These are phyloP conservation scores for Jimgerdemannia flammicorona DNA, from an alignment of 192 early-diverging fungal genomes.

Conservation along the genomic window DNA sequence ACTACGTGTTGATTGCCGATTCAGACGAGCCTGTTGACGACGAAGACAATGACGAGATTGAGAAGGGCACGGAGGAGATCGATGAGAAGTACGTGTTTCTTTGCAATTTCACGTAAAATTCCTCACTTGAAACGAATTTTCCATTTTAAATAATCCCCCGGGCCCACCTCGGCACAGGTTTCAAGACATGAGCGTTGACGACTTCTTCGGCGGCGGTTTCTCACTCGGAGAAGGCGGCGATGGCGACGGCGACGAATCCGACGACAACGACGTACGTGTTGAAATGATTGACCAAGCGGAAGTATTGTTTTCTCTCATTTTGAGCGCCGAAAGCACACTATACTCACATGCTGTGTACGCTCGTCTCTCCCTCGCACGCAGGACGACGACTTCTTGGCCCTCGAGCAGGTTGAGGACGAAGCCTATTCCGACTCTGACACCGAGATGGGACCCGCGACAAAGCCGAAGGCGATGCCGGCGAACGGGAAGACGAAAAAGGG, in stretches of 20 bases:
- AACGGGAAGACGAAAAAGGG: conserved; percentile 9
- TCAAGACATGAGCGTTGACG: conserved; percentile 41
- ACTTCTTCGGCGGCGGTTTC: conserved; percentile 49
- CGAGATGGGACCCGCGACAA: neutral
- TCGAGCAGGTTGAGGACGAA: conserved; percentile 26
- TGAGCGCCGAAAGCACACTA: no score
- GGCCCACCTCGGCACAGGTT: conserved; percentile 8
- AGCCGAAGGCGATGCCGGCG: conserved; percentile 26
- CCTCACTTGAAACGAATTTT: neutral
- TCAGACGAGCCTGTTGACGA: neutral
- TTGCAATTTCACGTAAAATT: neutral
- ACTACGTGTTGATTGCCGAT: neutral
- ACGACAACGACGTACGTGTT: neutral
- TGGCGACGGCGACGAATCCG: conserved; percentile 33
- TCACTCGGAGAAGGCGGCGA: conserved; percentile 10
- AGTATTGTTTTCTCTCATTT: neutral
- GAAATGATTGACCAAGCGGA: neutral
- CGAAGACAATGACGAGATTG: neutral
- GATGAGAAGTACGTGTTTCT: neutral
- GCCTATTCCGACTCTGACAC: neutral
- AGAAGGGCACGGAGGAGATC: neutral
- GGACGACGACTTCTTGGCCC: conserved; percentile 14
- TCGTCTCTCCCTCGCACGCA: neutral
- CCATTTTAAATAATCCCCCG: neutral
- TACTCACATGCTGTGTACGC: no score